Conservation (phyloP, 2,329 filamentous ascomycete species). For the Aspergillus chevalieri region DNA sequence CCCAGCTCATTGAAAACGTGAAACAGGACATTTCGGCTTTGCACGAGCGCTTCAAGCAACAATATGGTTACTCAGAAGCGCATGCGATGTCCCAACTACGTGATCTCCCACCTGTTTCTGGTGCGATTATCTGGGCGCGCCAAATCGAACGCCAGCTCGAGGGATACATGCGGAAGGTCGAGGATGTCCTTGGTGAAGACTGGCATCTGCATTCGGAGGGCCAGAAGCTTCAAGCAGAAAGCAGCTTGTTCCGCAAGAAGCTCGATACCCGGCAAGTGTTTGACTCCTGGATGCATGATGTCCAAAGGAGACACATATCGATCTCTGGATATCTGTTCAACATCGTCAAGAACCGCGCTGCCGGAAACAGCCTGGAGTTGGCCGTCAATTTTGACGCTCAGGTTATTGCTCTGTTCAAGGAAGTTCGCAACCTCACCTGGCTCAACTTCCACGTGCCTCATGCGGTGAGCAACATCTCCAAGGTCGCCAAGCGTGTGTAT, state of each 20-base stretch:
- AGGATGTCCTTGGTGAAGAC: slow-evolving; percentile 88
- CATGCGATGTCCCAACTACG: slow-evolving; percentile 97
- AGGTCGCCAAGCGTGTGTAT: slow-evolving; percentile 97
- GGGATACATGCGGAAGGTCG: slow-evolving; percentile 98
- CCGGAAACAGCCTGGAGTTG: slow-evolving; percentile 81
- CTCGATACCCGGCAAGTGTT: slow-evolving; percentile 90
- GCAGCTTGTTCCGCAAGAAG: slow-evolving; percentile 91
- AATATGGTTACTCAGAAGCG: slow-evolving; percentile 96
- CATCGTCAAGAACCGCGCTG: slow-evolving; percentile 80
- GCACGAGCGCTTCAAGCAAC: slow-evolving; percentile 96
- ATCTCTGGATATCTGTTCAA: slow-evolving; percentile 90
- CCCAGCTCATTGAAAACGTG: slow-evolving; percentile 94
- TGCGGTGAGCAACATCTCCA: slow-evolving; percentile 88
- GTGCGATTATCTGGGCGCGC: slow-evolving; percentile 93
- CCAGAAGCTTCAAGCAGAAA: slow-evolving; percentile 85
- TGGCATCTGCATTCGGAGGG: slow-evolving; percentile 94
- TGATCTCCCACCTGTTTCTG: slow-evolving; percentile 90
- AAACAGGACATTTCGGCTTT: slow-evolving; percentile 90
- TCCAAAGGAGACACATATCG: slow-evolving; percentile 78
- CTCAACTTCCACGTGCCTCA: slow-evolving; percentile 92
- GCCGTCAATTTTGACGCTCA: slow-evolving; percentile 95
- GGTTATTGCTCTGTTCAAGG: slow-evolving; percentile 96
- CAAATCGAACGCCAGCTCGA: slow-evolving; percentile 96
- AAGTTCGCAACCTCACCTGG: slow-evolving; percentile 93
- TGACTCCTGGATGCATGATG: slow-evolving; percentile 90